Conservation (phyloP, 352 stramenopile genomes). For the Pseudoperonospora humuli region DNA sequence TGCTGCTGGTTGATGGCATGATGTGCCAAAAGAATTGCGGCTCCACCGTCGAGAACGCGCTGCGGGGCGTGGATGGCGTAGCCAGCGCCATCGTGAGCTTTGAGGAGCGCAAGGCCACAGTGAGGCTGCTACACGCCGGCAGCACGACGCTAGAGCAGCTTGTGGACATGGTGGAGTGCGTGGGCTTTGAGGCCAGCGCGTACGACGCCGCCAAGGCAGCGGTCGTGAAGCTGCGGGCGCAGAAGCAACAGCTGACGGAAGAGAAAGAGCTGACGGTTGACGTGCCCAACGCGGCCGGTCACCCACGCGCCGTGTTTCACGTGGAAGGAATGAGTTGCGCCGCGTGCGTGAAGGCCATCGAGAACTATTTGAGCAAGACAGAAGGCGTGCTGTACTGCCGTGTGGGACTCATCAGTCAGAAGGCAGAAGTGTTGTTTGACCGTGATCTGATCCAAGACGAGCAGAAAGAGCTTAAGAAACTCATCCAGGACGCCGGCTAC, state of each 20-base stretch:
- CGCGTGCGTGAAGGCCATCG: slow-evolving; percentile 82
- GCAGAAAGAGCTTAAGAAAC: slow-evolving; percentile 33
- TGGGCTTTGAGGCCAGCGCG: slow-evolving; percentile 49
- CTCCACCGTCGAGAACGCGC: slow-evolving; percentile 59
- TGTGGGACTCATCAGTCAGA: slow-evolving; percentile 80
- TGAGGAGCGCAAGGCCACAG: slow-evolving; percentile 53
- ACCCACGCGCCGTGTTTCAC: slow-evolving; percentile 74
- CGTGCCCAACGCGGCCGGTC: slow-evolving; percentile 16
- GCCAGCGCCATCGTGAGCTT: slow-evolving; percentile 61
- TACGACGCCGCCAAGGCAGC: slow-evolving; percentile 53
- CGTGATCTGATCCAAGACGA: slow-evolving; percentile 58
- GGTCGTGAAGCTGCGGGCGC: slow-evolving; percentile 37
- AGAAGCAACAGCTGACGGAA: slow-evolving; percentile 22
- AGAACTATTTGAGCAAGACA: slow-evolving; percentile 60
- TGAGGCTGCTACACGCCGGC: slow-evolving; percentile 37
- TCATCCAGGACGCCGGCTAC: slow-evolving; percentile 75
- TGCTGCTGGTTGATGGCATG: slow-evolving; percentile 88
- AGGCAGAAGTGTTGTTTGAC: slow-evolving; percentile 80
- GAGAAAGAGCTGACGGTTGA: slow-evolving; percentile 8
- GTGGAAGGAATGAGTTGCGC: slow-evolving; percentile 85
- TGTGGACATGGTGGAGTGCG: slow-evolving; percentile 71
- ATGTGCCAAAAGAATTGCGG: slow-evolving; percentile 95
- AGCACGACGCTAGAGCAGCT: slow-evolving; percentile 54
- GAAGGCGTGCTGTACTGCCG: slow-evolving; percentile 66
- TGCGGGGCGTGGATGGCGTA: slow-evolving; percentile 67